phyloP scores from a whole-genome alignment of 2,329 filamentous ascomycete genomes.

The Lanzia echinophila region DNA sequence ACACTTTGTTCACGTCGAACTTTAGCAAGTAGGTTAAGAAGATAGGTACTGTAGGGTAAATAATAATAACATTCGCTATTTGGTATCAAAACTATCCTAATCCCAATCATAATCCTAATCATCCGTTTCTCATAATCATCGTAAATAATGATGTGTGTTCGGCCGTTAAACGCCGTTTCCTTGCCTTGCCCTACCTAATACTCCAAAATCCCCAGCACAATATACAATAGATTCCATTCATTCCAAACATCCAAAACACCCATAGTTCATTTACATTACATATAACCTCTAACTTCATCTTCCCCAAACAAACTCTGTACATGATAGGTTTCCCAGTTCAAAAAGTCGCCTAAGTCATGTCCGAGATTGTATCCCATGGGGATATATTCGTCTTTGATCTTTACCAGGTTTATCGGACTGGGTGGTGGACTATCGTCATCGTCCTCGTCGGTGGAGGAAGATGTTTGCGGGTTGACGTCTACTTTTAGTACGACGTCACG shows the following conservation, averaged over 20 bases:
- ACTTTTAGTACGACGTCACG: conserved; percentile 1
- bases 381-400: conserved; percentile 32
- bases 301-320: conserved; percentile 12
- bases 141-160: too few relatives aligned
- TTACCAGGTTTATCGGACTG: conserved; percentile 21
- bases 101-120: too few relatives aligned
- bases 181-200: neutral
- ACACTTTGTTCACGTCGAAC: too few relatives aligned
- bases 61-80: too few relatives aligned
- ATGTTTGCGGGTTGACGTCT: neutral
- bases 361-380: conserved; percentile 56
- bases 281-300: neutral
- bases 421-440: conserved; percentile 14
- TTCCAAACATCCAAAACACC: neutral
- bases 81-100: too few relatives aligned
- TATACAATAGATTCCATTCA: neutral
- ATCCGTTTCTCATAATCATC: too few relatives aligned
- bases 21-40: too few relatives aligned
- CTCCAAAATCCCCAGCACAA: neutral
- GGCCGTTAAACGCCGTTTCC: too few relatives aligned
- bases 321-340: conserved; percentile 44
- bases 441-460: neutral
- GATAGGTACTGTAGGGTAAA: too few relatives aligned
- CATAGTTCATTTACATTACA: neutral
- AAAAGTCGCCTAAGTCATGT: conserved; percentile 52